phyloP scores from a whole-genome alignment of 768 basidiomycete species.

The Melanogaster broomeanus region DNA sequence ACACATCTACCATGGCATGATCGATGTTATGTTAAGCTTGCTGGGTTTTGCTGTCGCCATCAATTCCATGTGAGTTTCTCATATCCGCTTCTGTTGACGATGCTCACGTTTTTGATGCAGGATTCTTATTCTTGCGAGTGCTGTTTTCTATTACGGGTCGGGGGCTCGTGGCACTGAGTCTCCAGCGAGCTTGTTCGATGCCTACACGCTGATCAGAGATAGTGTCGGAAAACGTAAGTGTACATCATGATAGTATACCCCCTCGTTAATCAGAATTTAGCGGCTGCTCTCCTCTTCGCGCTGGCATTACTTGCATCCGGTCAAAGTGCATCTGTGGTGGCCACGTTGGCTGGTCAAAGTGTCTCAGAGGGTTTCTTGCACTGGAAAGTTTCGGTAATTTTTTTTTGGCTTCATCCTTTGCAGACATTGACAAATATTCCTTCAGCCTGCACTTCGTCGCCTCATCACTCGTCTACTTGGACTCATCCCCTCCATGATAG shows the following conservation, averaged over 20 bases:
- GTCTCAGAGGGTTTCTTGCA: slow-evolving; percentile 88
- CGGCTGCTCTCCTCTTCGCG: slow-evolving; percentile 85
- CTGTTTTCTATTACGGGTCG: slow-evolving; percentile 71
- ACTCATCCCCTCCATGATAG: slow-evolving; percentile 78
- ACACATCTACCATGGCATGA: slow-evolving; percentile 65
- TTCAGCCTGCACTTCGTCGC: slow-evolving; percentile 74
- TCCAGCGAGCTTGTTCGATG: slow-evolving; percentile 82
- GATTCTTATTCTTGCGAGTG: slow-evolving; percentile 79
- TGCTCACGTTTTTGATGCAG: slow-evolving; percentile 34
- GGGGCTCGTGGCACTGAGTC: slow-evolving; percentile 39
- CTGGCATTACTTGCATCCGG: slow-evolving; percentile 83
- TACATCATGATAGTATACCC: neutral
- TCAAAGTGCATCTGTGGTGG: slow-evolving; percentile 88
- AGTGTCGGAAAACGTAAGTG: slow-evolving; percentile 66
- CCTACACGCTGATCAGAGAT: slow-evolving; percentile 69
- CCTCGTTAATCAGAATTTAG: slow-evolving; percentile 37
- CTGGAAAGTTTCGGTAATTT: slow-evolving; percentile 74
- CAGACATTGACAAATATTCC: slow-evolving; percentile 27
- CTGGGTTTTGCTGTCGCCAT: slow-evolving; percentile 87
- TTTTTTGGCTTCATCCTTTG: slow-evolving; percentile 13
- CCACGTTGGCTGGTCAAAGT: slow-evolving; percentile 88
- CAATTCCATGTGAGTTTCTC: slow-evolving; percentile 67
- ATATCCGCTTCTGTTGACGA: neutral
- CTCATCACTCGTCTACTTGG: slow-evolving; percentile 79
- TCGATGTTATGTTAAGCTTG: slow-evolving; percentile 68